Evolutionary conservation across 2,329 filamentous ascomycete species (phyloP), one percentile per base, ranked within the genome.

Genomic region (Cytospora paraplurivora): DNA sequence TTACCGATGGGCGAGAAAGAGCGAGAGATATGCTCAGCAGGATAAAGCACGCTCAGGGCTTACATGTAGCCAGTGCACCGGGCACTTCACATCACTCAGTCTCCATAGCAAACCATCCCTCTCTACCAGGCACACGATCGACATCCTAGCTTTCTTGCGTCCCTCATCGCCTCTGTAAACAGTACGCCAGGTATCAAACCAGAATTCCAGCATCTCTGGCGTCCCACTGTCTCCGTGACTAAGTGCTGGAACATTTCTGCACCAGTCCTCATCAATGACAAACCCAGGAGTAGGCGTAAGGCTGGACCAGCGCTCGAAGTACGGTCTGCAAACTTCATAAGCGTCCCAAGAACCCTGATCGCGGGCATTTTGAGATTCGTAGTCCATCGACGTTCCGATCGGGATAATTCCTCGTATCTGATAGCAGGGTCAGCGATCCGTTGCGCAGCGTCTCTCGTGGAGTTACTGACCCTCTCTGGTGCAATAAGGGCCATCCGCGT

Each of bases 381-480:
- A 78, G 70, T 84, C 82, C 79, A 84, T 82, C 0, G 80, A 82
- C 3, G 80, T 82, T n/a, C 81, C 82, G 6, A 84, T 73, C 3
- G 76, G 76, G n/a, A 84, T 67, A 1, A 84, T 68, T 15, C 82
- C 82, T 15, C 76, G 70, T 37, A 84, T 80, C 79, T 81, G 64
- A 35, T 6, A 54, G 12, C 4, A 56, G 4, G 3, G 7, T 37
- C 10, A 13, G 8, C 8, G n/a, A 27, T 0, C 47, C 19, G 4
- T 17, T 21, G 4, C 10, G 15, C 12, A 2, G 37, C 27, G 1
- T 5, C 1, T 15, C 4, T 41, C 5, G 7, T 15, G 1, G 21
- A 34, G 3, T 13, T 33, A 27, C 55, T 67, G 74, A 80, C 80
- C 72, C 75, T 78, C 37, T 79, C 75, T 6, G 81, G 81, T 6